Evolutionary conservation across 352 stramenopile genomes (phyloP).

Genomic region (Pythium chondricola): DNA sequence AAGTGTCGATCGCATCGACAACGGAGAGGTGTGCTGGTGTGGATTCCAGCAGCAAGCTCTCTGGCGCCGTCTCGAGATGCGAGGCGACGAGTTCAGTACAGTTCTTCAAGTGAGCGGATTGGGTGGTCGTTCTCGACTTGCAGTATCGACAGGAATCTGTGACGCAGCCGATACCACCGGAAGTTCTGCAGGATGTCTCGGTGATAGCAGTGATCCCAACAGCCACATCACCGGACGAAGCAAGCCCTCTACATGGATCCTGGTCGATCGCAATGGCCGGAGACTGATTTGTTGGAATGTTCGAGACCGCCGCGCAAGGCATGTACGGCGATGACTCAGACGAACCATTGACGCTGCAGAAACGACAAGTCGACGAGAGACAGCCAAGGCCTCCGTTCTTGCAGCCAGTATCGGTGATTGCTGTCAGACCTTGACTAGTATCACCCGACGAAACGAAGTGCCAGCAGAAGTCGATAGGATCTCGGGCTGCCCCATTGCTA

Average conservation of each 20-base stretch:
- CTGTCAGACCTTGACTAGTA: not conserved
- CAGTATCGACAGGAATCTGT: conserved; percentile 23
- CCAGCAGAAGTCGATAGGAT: conserved; percentile 9
- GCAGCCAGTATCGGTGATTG: conserved; percentile 4
- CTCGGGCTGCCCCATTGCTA: not conserved
- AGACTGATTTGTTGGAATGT: not conserved
- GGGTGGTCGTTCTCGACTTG: conserved; percentile 11
- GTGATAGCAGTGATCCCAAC: conserved; percentile 15
- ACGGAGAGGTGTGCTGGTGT: not conserved
- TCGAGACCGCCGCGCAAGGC: conserved; percentile 1
- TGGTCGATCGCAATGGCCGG: not conserved
- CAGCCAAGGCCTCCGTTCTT: conserved; percentile 14
- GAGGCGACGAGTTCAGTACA: conserved; percentile 7
- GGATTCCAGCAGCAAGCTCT: not conserved
- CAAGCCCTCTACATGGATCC: conserved; percentile 4
- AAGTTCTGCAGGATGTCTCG: conserved; percentile 5
- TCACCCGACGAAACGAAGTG: conserved; percentile 11
- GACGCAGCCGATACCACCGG: conserved; percentile 22
- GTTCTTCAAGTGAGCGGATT: conserved; percentile 8
- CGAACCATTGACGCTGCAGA: conserved; percentile 4
- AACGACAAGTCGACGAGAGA: conserved; percentile 13
- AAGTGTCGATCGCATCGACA: conserved; percentile 8
- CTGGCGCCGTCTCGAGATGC: too few relatives aligned
- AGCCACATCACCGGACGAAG: conserved; percentile 14
- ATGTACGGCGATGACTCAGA: conserved; percentile 11